A percentile compares a stretch with the other conserved stretches of the same genome.
Evolutionary conservation across 1,284 basidiomycete genomes (phyloP).

Genomic region (Ustilago trichophora): DNA sequence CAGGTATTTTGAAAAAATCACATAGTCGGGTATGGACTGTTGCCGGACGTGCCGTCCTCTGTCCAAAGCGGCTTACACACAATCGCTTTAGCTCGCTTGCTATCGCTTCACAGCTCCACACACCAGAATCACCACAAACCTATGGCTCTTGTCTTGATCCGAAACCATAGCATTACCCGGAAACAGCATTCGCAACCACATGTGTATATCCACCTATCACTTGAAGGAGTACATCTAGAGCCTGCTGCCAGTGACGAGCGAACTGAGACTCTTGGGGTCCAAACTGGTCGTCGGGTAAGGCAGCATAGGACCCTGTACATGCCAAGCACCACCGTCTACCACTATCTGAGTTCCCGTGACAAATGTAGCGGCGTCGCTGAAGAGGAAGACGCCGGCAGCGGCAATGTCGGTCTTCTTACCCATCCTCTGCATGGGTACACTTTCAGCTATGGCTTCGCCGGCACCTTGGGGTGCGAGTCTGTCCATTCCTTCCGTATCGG

Average conservation of each 20-base stretch:
- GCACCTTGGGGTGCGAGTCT: slow-evolving; percentile 72
- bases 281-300: slow-evolving; percentile 60
- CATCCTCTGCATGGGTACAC: slow-evolving; percentile 60
- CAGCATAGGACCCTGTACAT: slow-evolving; percentile 54
- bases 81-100: too few species aligned
- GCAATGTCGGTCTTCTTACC: slow-evolving; percentile 75
- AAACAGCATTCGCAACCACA: too few species aligned
- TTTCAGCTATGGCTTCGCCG: slow-evolving; percentile 52
- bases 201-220: too few species aligned
- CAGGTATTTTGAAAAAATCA: too few species aligned
- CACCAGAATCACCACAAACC: too few species aligned
- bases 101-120: too few species aligned
- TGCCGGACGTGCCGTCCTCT: too few species aligned
- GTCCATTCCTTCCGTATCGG: slow-evolving; percentile 83
- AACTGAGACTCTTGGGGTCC: slow-evolving; percentile 51
- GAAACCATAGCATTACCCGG: too few species aligned
- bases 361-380: slow-evolving; percentile 84
- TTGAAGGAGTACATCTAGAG: slow-evolving; percentile 10
- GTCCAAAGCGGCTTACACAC: too few species aligned
- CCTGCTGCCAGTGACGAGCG: slow-evolving; percentile 46
- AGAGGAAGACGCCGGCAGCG: slow-evolving; percentile 83
- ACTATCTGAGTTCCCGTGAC: slow-evolving; percentile 73
- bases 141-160: too few species aligned
- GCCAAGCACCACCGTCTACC: slow-evolving; percentile 56
- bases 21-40: too few species aligned